Conservation (phyloP, 78 protist species). For the Bodo saltans region DNA sequence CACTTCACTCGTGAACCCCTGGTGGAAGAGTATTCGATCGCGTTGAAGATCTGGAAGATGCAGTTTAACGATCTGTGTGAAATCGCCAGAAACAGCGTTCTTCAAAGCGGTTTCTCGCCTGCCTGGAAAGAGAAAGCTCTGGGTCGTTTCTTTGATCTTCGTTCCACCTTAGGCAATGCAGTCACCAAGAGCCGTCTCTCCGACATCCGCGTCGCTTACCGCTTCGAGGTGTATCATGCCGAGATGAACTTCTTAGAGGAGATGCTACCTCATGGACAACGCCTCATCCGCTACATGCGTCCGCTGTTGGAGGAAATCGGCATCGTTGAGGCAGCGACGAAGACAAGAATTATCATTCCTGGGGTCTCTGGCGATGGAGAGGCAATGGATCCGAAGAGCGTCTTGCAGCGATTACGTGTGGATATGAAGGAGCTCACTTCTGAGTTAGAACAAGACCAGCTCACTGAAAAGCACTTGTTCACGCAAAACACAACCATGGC, state of each 20-base stretch:
- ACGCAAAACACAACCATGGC: too few species aligned
- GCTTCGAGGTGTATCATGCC: background rate
- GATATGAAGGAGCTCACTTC: too few species aligned
- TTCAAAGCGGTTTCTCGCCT: conserved; percentile 16
- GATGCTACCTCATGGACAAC: background rate
- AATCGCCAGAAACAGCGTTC: conserved; percentile 9
- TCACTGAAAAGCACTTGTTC: too few species aligned
- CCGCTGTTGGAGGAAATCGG: too few species aligned
- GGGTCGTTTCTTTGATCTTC: background rate
- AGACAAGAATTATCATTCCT: too few species aligned
- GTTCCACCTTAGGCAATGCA: background rate
- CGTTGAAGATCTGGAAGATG: conserved; percentile 6
- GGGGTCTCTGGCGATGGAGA: too few species aligned
- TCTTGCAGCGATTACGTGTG: too few species aligned
- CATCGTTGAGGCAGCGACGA: too few species aligned
- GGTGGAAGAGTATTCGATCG: conserved; percentile 31
- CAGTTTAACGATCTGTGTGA: conserved; percentile 24
- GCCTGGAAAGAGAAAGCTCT: background rate
- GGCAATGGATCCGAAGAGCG: too few species aligned
- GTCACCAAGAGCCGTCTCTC: background rate
- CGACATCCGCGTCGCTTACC: conserved; percentile 15
- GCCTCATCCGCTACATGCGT: too few species aligned
- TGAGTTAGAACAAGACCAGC: too few species aligned
- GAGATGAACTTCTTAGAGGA: background rate
- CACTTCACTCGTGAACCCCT: conserved; percentile 35